Evolutionary conservation across 176 grass and related monocot genomes (phyloP).

Genomic region (Eleusine coracana): DNA sequence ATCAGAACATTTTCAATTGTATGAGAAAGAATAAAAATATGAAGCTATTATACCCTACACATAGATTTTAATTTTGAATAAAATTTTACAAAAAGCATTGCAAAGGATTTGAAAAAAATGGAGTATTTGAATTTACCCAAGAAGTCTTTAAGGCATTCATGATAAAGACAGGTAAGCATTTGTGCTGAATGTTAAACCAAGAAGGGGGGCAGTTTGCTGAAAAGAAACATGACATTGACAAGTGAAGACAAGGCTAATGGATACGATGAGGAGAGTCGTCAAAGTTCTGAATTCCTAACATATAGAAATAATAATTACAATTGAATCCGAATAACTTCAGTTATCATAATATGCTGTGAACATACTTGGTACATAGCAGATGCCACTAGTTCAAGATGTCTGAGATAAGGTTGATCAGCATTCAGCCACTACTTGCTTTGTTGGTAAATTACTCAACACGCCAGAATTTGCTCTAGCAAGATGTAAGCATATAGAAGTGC

Average conservation of each 20-base stretch:
- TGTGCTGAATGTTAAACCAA: conserved; percentile 5
- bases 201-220: conserved; percentile 11
- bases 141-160: not conserved
- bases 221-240: conserved; percentile 47
- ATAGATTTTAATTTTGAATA: not conserved
- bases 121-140: not conserved
- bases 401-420: conserved; percentile 1
- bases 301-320: conserved; percentile 28
- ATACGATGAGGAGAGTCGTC: conserved; percentile 35
- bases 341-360: not conserved
- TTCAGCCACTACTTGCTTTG: not conserved
- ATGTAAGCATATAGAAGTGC: not conserved
- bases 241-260: conserved; percentile 21
- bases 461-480: not conserved
- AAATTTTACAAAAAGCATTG: not conserved
- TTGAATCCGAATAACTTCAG: conserved; percentile 26
- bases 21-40: not conserved
- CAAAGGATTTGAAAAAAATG: conserved; percentile 2
- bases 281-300: conserved; percentile 26
- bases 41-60: not conserved
- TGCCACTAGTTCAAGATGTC: not conserved
- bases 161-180: conserved; percentile 7
- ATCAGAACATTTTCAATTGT: conserved; percentile 26
- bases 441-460: conserved; percentile 1
- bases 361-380: not conserved